Evolutionary conservation across 2,329 filamentous ascomycete species (phyloP).

Genomic region (Alternaria sp.): DNA sequence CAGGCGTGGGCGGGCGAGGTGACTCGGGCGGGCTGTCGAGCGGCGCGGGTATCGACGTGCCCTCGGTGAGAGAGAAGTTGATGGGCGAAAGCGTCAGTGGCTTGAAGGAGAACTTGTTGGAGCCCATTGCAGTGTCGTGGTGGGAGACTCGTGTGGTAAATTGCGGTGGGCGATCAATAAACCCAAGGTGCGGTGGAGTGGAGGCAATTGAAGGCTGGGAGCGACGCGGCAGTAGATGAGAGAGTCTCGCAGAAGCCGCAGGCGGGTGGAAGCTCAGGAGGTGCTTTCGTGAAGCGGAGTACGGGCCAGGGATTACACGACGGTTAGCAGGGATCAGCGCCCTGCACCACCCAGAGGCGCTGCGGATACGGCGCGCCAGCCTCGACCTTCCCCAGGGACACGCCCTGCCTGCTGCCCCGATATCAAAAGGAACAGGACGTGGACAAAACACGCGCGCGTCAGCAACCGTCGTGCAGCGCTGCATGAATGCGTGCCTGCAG

Average conservation of each 20-base stretch:
- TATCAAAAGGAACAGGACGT: neutral
- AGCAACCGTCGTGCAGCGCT: neutral
- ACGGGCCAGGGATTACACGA: conserved; percentile 28
- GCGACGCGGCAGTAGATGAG: conserved; percentile 21
- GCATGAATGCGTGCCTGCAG: neutral
- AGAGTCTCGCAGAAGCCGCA: conserved; percentile 24
- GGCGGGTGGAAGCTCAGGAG: conserved; percentile 39
- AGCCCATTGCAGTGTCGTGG: conserved; percentile 28
- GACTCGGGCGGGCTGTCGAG: conserved; percentile 48
- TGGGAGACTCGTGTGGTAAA: neutral
- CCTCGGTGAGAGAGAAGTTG: conserved; percentile 52
- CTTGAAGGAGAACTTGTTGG: conserved; percentile 38
- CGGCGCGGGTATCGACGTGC: conserved; percentile 51
- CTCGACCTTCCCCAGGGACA: neutral
- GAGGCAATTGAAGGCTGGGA: conserved; percentile 24
- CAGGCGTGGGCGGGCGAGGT: conserved; percentile 48
- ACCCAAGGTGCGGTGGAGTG: conserved; percentile 11
- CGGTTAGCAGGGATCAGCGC: conserved; percentile 15
- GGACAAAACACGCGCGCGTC: neutral
- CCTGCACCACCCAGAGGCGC: conserved; percentile 22
- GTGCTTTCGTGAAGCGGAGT: conserved; percentile 28
- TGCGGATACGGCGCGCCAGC: conserved; percentile 5
- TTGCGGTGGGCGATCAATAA: conserved; percentile 10
- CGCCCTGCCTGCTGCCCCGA: neutral
- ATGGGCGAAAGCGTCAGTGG: conserved; percentile 47